Percentiles rank a stretch among this genome's conserved stretches.
phyloP scores from a whole-genome alignment of 163 green algal genomes.

The Chlamydomonas reinhardtii region DNA sequence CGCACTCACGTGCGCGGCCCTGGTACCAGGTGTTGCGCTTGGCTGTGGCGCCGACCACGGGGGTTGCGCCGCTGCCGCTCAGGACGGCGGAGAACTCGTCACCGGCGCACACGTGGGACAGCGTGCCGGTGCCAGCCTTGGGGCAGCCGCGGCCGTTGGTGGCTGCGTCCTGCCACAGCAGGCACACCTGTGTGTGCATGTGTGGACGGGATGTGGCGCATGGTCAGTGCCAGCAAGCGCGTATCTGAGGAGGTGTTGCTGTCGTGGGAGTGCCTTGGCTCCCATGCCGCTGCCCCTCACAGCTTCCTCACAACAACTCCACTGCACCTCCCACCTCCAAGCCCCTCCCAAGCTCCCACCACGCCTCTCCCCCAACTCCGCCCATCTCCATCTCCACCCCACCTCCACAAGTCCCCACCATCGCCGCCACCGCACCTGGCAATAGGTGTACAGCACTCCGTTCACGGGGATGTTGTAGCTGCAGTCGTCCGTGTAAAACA shows the following conservation, averaged over 20 bases:
- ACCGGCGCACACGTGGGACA: constrained; percentile 6
- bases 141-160: neutral
- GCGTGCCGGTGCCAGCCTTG: neutral
- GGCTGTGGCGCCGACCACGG: neutral
- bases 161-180: neutral
- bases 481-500: neutral
- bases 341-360: no score
- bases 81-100: neutral
- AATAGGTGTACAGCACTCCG: constrained; percentile 4
- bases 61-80: neutral
- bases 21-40: neutral
- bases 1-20: neutral
- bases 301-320: no score
- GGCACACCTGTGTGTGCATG: constrained; percentile 15
- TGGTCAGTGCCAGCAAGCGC: no score
- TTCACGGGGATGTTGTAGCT: neutral
- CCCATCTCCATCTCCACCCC: no score
- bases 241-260: no score
- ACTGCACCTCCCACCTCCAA: no score
- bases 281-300: no score
- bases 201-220: no score
- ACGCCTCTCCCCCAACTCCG: no score
- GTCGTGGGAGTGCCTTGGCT: no score
- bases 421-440: neutral
- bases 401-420: no score